Percentiles rank a stretch among this genome's conserved stretches.
These are phyloP conservation scores for Gomphus bonarii DNA, from an alignment of 1,284 basidiomycete genomes.

Conservation along the genomic window DNA sequence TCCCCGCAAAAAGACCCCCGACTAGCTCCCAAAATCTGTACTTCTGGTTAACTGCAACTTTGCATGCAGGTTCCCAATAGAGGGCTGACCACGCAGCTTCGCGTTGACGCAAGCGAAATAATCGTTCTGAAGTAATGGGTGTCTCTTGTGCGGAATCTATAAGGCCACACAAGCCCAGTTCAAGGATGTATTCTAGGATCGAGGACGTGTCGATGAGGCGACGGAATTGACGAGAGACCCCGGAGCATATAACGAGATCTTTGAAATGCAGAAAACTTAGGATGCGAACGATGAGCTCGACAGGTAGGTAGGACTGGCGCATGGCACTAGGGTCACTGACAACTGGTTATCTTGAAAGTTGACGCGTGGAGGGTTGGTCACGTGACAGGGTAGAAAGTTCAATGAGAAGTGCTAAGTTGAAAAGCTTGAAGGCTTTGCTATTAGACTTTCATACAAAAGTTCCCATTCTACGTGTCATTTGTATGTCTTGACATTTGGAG, in stretches of 20 bases:
- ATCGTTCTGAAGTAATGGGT: neutral
- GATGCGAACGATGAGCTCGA: slow-evolving; percentile 5
- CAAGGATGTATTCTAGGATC: slow-evolving; percentile 3
- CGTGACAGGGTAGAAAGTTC: neutral
- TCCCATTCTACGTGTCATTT: no score
- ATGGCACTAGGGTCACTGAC: neutral
- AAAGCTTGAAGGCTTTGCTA: no score
- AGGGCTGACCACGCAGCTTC: slow-evolving; percentile 7
- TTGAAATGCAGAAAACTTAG: slow-evolving; percentile 7
- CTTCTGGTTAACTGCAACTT: neutral
- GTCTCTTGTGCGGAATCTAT: neutral
- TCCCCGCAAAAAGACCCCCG: neutral
- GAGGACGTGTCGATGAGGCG: slow-evolving; percentile 2
- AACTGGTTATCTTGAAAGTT: neutral
- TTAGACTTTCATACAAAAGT: no score
- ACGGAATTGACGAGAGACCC: slow-evolving; percentile 1
- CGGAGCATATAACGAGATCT: slow-evolving; percentile 5
- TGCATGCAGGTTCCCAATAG: neutral
- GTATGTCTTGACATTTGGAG: no score
- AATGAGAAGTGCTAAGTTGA: neutral
- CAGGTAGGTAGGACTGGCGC: neutral
- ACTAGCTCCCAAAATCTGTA: slow-evolving; percentile 8
- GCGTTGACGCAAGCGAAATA: neutral
- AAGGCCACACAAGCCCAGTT: slow-evolving; percentile 8
- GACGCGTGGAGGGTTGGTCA: neutral